Evolutionary conservation across 495 filamentous ascomycete species (phyloP), one percentile per base, ranked within the genome.

Genomic region (Penicillium simplicissimum): DNA sequence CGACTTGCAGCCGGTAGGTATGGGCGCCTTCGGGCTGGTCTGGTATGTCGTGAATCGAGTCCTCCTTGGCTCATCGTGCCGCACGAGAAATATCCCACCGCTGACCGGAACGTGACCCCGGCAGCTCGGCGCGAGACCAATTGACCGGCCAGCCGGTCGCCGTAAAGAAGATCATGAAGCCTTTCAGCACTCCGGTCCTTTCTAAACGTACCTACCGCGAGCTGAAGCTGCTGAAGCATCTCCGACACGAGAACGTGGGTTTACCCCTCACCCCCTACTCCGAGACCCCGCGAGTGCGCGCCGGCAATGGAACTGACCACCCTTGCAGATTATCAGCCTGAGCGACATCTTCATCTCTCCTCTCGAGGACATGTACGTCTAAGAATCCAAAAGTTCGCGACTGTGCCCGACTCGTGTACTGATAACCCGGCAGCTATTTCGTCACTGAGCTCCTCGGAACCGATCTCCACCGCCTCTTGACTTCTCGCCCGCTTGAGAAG

Each of bases 161-260:
- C 34, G 92, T 98, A 68, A 98, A 98, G 86, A 98, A 98, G 83
- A 98, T 98, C 71, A 98, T 98, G 96, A 98, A 98, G 82, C 95
- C 95, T 8, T 98, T 98, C 80, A 96, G 92, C 82, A 98, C 95
- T 11, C 95, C 95, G 7, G 95, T 98, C 47, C 79, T 98, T 42
- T 95, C 95, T 21, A 98, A 98, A 82, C 83, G 95, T 71, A 98
- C 95, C 28, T 98, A 98, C 72, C 89, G 95, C 60, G 95, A 98
- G 72, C 81, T 98, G 76, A 98, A 98, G 83, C 84, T 98, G 58
- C 79, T 98, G 67, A 98, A 98, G 80, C 95, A 98, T 71, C 80
- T 98, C 47, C 90, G 87, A 67, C 95, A 98, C 74, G 95, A 98
- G 77, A 98, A 98, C 82, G 95, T 98, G 73, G 58, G 73, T 71